Evolutionary conservation across 768 basidiomycete genomes (phyloP).

Genomic region (Panaeolus papilionaceus): DNA sequence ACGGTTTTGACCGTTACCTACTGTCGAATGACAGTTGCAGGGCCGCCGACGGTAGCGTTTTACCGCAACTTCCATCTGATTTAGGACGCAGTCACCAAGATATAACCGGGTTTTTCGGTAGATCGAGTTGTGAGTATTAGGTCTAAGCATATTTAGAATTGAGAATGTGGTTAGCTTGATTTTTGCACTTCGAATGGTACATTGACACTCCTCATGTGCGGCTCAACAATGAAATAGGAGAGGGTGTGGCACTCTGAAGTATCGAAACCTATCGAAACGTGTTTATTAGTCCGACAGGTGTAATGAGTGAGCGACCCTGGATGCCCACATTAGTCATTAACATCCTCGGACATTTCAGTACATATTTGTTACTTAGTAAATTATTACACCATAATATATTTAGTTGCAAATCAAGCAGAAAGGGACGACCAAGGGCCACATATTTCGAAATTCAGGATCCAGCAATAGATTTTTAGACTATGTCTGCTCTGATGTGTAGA

Average conservation of each 20-base stretch:
- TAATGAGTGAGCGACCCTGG: background rate
- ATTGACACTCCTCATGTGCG: background rate
- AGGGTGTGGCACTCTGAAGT: background rate
- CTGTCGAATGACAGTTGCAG: background rate
- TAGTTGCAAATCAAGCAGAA: background rate
- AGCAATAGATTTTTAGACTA: background rate
- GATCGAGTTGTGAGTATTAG: background rate
- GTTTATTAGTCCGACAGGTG: background rate
- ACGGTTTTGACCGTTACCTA: constrained; percentile 13
- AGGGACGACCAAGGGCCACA: constrained; percentile 4
- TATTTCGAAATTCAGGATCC: background rate
- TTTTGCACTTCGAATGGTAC: background rate
- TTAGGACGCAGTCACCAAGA: background rate
- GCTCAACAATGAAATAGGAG: background rate
- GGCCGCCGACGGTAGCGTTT: background rate
- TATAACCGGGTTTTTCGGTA: background rate
- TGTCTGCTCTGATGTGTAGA: background rate
- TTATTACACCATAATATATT: background rate
- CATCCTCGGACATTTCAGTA: background rate
- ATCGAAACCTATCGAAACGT: background rate
- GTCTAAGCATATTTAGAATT: background rate
- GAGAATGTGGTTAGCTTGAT: background rate
- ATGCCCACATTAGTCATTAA: background rate
- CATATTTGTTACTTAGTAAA: background rate
- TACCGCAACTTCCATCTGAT: background rate